Conservation (phyloP, 257 asterid genomes). For the Solanum ossicruentum region DNA sequence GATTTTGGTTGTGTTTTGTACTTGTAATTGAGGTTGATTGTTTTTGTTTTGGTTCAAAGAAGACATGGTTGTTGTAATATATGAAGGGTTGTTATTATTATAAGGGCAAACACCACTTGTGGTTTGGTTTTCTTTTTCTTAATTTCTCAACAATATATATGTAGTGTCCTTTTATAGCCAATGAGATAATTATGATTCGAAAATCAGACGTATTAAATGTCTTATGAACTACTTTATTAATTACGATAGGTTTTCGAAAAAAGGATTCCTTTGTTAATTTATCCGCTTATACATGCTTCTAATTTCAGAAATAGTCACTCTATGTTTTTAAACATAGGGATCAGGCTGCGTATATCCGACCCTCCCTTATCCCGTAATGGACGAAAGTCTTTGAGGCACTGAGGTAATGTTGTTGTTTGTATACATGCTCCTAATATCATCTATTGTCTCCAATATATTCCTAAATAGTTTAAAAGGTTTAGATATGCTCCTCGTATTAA, state of each 20-base stretch:
- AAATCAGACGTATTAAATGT: too few relatives aligned
- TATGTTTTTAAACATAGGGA: too few relatives aligned
- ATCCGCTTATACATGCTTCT: neutral
- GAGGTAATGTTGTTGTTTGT: too few relatives aligned
- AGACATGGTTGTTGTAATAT: neutral
- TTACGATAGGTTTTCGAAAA: neutral
- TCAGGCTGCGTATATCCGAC: too few relatives aligned
- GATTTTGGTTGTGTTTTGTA: neutral
- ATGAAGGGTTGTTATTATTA: neutral
- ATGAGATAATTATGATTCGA: neutral
- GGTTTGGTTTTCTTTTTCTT: neutral
- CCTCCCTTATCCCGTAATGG: too few relatives aligned
- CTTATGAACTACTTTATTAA: neutral
- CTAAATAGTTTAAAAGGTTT: too few relatives aligned
- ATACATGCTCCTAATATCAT: neutral
- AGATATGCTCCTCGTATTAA: too few relatives aligned
- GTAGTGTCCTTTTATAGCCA: neutral
- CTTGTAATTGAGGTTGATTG: neutral
- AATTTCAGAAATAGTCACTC: too few relatives aligned
- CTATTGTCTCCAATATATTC: neutral
- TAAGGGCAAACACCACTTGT: neutral
- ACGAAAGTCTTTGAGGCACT: too few relatives aligned
- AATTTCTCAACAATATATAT: neutral
- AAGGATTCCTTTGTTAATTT: fast-evolving
- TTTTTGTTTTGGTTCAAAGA: neutral